Evolutionary conservation across 306 rosid genomes (phyloP).

Genomic region (Castanopsis chinensis): DNA sequence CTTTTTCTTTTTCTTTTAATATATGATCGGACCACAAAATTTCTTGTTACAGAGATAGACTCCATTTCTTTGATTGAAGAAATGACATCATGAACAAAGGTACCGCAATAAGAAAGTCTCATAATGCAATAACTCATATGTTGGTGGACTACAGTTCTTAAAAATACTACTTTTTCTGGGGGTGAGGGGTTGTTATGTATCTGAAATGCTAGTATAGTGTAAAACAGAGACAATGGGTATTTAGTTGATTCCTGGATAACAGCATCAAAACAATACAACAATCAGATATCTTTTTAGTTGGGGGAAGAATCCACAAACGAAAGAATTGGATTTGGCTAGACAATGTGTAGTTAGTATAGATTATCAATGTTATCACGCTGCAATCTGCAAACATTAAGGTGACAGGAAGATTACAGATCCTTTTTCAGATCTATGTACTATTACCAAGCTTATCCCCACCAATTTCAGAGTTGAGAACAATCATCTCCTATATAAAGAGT

Average conservation of each 20-base stretch:
- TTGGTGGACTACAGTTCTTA: neutral
- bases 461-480: constrained; percentile 1
- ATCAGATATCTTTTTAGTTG: neutral
- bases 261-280: too few relatives aligned
- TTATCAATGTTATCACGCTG: neutral
- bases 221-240: neutral
- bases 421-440: neutral
- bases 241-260: neutral
- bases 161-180: too few relatives aligned
- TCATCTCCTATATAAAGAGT: neutral
- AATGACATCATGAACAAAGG: neutral
- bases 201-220: too few relatives aligned
- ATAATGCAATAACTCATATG: neutral
- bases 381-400: neutral
- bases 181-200: too few relatives aligned
- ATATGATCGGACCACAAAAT: neutral
- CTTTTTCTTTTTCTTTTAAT: too few relatives aligned
- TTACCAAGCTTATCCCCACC: neutral
- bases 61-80: neutral
- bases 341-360: too few relatives aligned
- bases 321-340: too few relatives aligned
- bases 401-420: neutral
- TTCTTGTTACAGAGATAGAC: neutral
- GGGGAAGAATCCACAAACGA: too few relatives aligned
- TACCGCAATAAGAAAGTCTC: neutral